Evolutionary conservation across 768 basidiomycete genomes (phyloP).

Genomic region (Tylopilus sp.): DNA sequence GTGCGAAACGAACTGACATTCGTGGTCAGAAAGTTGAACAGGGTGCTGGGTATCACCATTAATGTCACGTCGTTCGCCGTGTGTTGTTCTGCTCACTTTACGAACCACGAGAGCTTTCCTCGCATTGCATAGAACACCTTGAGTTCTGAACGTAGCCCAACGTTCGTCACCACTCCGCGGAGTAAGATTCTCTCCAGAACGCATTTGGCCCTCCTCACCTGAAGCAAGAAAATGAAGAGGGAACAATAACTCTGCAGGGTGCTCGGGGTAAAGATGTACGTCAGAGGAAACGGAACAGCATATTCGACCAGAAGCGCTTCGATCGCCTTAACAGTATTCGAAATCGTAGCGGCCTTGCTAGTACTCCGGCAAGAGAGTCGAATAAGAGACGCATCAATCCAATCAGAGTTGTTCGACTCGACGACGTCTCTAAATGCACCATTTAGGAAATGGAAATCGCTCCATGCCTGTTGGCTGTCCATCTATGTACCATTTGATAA

Average conservation of each 20-base stretch:
- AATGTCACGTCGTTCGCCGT: neutral
- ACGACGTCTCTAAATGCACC: constrained; percentile 69
- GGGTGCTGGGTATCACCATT: constrained; percentile 39
- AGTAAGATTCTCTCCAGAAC: constrained; percentile 69
- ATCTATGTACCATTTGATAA: constrained; percentile 43
- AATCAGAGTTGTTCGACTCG: constrained; percentile 45
- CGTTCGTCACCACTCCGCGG: constrained; percentile 41
- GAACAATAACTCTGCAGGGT: constrained; percentile 57
- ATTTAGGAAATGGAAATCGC: constrained; percentile 82
- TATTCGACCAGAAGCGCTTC: constrained; percentile 75
- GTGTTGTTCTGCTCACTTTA: constrained; percentile 56
- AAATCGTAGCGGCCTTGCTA: constrained; percentile 39
- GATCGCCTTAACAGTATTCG: constrained; percentile 57
- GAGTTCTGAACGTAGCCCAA: constrained; percentile 41
- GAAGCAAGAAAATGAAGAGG: constrained; percentile 68
- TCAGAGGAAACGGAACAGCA: constrained; percentile 75
- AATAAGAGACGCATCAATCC: constrained; percentile 67
- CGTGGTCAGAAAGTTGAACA: constrained; percentile 70
- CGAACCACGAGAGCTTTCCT: constrained; percentile 77
- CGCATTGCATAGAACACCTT: constrained; percentile 77
- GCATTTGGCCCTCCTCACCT: constrained; percentile 69
- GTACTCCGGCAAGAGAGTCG: constrained; percentile 64
- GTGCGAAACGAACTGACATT: constrained; percentile 45
- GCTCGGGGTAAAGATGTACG: constrained; percentile 67
- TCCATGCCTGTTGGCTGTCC: constrained; percentile 70